These are phyloP conservation scores for Mycena belliarum DNA, from an alignment of 768 basidiomycete genomes.

Conservation along the genomic window DNA sequence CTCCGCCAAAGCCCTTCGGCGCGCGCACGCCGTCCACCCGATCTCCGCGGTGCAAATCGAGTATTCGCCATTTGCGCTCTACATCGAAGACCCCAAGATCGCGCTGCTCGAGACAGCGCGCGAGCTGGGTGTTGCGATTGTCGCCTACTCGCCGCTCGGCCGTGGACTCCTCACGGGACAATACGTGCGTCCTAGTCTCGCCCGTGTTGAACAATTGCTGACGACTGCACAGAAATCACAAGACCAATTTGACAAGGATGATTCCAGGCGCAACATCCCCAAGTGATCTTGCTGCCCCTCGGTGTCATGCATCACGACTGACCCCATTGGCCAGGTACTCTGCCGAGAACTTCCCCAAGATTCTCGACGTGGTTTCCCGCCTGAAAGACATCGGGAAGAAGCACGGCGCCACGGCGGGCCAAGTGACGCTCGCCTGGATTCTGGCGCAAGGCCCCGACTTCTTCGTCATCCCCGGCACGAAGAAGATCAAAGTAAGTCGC, in stretches of 20 bases:
- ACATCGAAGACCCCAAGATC: constrained; percentile 43
- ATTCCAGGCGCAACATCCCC: constrained; percentile 37
- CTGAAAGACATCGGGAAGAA: constrained; percentile 36
- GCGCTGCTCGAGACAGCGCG: constrained; percentile 40
- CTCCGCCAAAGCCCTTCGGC: constrained; percentile 43
- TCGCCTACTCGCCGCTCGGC: constrained; percentile 52
- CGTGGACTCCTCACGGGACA: constrained; percentile 50
- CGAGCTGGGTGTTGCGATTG: constrained; percentile 45
- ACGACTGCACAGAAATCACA: constrained; percentile 32
- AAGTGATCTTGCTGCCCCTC: constrained; percentile 23
- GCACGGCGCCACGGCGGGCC: constrained; percentile 39
- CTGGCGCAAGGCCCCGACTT: constrained; percentile 45
- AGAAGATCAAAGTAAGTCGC: constrained; percentile 32
- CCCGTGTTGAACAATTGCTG: not conserved
- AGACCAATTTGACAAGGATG: constrained; percentile 41
- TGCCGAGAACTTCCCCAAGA: constrained; percentile 44
- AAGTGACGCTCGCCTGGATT: constrained; percentile 50
- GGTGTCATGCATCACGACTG: not conserved
- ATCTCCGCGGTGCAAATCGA: constrained; percentile 47
- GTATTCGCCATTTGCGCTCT: constrained; percentile 44
- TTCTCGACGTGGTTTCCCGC: constrained; percentile 37
- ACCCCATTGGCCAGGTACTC: constrained; percentile 31
- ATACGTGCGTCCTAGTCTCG: constrained; percentile 29
- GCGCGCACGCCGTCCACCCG: constrained; percentile 49
- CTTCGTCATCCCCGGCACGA: constrained; percentile 47